Base-by-base conservation (phyloP, 2,329 filamentous ascomycete species). In the Moelleriella libera region DNA sequence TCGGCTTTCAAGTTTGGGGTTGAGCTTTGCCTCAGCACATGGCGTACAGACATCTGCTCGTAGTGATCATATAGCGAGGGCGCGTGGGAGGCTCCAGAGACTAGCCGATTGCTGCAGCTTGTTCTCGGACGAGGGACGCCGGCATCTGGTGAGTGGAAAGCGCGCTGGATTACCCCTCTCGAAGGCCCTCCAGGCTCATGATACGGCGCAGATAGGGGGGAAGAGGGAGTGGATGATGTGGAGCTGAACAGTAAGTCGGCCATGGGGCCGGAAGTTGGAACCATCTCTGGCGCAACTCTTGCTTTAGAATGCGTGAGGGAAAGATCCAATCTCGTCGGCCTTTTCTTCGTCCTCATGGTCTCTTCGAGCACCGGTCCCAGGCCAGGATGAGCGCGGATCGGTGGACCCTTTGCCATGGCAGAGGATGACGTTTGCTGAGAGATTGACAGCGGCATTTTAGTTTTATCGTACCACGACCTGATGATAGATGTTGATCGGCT, bases 381-480 rank as follows among this genome's bases (percentile, higher is more conserved):
- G 44, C 74, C 55, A 41, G 63, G 61, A 46, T 65, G 66, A 0
- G 69, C 64, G 53, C 76, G 76, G 43, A 64, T 56, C 0, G 74
- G 72, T 5, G 71, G 57, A 4, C 73, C 74, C 53, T 74, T 77
- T 28, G 75, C 73, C 69, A 79, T 78, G 50, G 74, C 71, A 1
- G 75, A 76, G 42, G 67, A 71, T 9, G 75, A 77, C 0, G 76
- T 78, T 56, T 79, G 75, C 54, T 78, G 75, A 1, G 75, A 76
- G 50, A 77, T 70, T n/a, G 72, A 67, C 5, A 78, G 64, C 9
- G 75, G 74, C 44, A 74, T 66, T 54, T 75, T 76, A 5, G 70
- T 58, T 55, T 74, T 72, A 60, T 79, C 75, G 58, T 79, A 79
- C 59, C 71, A 75, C 1, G 74, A 75, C 32, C 65, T 65, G 49